A percentile compares a stretch with the other conserved stretches of the same genome.
Evolutionary conservation across 371 early-diverging fungal species (phyloP).

Genomic region (Zychaea mexicana): DNA sequence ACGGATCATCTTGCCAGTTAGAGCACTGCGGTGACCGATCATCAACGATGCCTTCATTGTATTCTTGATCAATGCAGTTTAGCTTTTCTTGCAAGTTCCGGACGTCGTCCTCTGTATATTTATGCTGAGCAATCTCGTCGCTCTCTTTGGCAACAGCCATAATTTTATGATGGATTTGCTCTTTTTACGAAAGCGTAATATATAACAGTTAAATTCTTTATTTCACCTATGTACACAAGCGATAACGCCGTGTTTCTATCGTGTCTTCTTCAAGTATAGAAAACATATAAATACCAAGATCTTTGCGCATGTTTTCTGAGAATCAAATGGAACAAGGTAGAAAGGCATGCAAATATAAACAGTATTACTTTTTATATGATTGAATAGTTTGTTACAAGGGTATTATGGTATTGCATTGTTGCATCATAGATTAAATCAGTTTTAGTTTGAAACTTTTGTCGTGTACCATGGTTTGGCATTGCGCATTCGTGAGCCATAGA

Average conservation of each 20-base stretch:
- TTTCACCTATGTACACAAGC: too few relatives aligned
- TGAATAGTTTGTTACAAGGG: background rate
- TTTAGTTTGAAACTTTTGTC: background rate
- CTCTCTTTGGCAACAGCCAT: slow-evolving; percentile 18
- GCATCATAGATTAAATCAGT: too few relatives aligned
- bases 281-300: background rate
- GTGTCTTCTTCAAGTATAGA: too few relatives aligned
- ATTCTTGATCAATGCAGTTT: slow-evolving; percentile 26
- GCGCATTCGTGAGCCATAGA: slow-evolving; percentile 18
- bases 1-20: slow-evolving; percentile 22
- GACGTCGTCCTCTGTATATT: slow-evolving; percentile 20
- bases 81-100: slow-evolving; percentile 23
- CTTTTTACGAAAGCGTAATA: too few relatives aligned
- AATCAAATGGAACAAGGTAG: background rate
- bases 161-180: slow-evolving; percentile 20
- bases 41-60: slow-evolving; percentile 29
- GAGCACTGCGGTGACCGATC: slow-evolving; percentile 7
- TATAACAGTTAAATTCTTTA: background rate
- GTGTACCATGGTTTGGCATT: slow-evolving; percentile 6
- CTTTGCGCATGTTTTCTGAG: background rate
- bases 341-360: background rate
- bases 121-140: slow-evolving; percentile 4
- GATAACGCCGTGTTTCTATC: too few relatives aligned
- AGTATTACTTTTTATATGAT: background rate
- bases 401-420: background rate